Evolutionary conservation across 1,284 basidiomycete genomes (phyloP).

Genomic region (Sparassis latifolia): DNA sequence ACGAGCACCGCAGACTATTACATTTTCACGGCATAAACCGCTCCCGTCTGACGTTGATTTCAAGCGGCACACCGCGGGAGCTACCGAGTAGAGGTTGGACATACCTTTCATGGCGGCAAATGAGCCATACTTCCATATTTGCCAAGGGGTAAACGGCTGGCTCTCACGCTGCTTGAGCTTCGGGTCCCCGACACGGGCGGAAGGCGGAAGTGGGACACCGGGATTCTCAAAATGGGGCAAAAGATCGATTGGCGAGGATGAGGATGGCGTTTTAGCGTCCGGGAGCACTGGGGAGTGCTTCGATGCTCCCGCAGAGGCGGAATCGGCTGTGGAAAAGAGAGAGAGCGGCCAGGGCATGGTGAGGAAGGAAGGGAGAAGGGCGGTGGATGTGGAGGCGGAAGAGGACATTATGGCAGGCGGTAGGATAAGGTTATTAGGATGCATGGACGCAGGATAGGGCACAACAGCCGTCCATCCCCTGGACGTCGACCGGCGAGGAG

Average conservation of each 20-base stretch:
- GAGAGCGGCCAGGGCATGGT: slow-evolving; percentile 26
- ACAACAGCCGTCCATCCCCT: too few species aligned
- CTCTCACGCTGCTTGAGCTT: slow-evolving; percentile 50
- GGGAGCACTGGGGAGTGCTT: neutral
- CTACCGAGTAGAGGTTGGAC: slow-evolving; percentile 6
- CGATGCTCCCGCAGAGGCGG: neutral
- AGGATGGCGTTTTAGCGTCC: neutral
- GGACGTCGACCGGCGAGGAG: too few species aligned
- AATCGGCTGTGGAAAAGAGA: slow-evolving; percentile 11
- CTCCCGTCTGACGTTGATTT: too few species aligned
- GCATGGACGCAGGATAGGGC: too few species aligned
- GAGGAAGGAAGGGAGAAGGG: neutral
- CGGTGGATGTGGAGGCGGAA: too few species aligned
- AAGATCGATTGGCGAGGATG: slow-evolving; percentile 20
- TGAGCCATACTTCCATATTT: slow-evolving; percentile 62
- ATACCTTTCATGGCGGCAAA: slow-evolving; percentile 63
- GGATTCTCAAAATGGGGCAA: slow-evolving; percentile 62
- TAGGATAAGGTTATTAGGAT: too few species aligned
- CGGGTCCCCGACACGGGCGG: slow-evolving; percentile 56
- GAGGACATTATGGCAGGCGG: too few species aligned
- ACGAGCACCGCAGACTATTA: too few species aligned
- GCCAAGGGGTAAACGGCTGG: slow-evolving; percentile 52
- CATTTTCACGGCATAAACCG: too few species aligned
- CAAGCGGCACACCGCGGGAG: too few species aligned
- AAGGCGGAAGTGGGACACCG: slow-evolving; percentile 62